Conservation (phyloP, 441 rosid genomes). For the Erodium texanum region DNA sequence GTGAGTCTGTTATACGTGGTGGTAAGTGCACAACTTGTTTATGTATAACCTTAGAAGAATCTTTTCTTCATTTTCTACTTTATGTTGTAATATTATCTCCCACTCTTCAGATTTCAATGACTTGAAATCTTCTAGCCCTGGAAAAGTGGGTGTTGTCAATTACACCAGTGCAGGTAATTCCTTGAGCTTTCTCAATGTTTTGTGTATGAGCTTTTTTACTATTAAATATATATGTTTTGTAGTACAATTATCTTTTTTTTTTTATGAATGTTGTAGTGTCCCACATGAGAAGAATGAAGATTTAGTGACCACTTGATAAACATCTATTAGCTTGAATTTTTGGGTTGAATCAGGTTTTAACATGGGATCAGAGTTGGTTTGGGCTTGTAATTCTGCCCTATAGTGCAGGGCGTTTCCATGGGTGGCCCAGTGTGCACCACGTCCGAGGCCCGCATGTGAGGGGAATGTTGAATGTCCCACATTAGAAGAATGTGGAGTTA, state of each 20-base stretch:
- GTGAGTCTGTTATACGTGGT: constrained; percentile 67
- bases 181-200: constrained; percentile 4
- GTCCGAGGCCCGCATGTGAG: too few relatives aligned
- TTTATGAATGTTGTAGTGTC: too few relatives aligned
- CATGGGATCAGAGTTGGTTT: too few relatives aligned
- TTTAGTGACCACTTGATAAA: too few relatives aligned
- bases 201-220: neutral
- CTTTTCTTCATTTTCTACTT: neutral
- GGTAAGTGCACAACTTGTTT: constrained; percentile 25
- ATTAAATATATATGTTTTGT: neutral
- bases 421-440: too few relatives aligned
- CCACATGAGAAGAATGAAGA: too few relatives aligned
- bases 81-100: constrained; percentile 9
- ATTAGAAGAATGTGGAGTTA: too few relatives aligned
- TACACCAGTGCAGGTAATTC: constrained; percentile 78
- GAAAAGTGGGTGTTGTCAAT: constrained; percentile 48
- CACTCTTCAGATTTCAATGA: constrained; percentile 56
- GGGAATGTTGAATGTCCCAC: too few relatives aligned
- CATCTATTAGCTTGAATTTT: too few relatives aligned
- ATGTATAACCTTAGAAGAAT: neutral
- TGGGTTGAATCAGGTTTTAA: too few relatives aligned
- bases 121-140: constrained; percentile 47
- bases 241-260: neutral
- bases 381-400: too few relatives aligned
- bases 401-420: too few relatives aligned